Conservation (phyloP, 2,329 filamentous ascomycete species). For the Alternaria arbusti region DNA sequence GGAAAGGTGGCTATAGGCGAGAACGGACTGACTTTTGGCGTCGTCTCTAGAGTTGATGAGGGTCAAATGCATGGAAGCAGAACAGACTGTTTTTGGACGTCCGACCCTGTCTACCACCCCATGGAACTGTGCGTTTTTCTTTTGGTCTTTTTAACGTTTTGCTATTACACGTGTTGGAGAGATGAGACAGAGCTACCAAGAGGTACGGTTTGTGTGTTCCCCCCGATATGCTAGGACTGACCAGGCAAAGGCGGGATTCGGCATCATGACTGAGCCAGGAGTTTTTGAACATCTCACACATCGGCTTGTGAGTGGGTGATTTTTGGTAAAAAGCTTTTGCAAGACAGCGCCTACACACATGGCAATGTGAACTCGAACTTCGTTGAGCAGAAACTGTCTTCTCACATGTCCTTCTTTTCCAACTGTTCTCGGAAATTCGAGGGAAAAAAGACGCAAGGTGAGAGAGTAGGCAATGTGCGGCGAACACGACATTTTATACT, state of each 20-base stretch:
- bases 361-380: neutral
- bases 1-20: neutral
- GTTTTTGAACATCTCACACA: neutral
- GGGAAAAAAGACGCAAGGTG: neutral
- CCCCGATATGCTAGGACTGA: neutral
- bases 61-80: neutral
- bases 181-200: neutral
- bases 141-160: neutral
- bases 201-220: neutral
- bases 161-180: neutral
- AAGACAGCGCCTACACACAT: neutral
- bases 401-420: neutral
- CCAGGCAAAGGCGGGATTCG: neutral
- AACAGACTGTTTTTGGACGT: neutral
- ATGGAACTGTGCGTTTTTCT: accelerated
- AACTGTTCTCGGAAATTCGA: neutral
- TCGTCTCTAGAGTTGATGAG: neutral
- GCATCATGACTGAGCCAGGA: neutral
- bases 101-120: neutral
- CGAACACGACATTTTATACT: neutral
- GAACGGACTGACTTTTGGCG: neutral
- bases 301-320: accelerated
- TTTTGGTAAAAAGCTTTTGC: neutral
- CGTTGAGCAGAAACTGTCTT: neutral
- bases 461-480: neutral